phyloP scores from a whole-genome alignment of 352 stramenopile genomes.

The Blastocystis sp. region DNA sequence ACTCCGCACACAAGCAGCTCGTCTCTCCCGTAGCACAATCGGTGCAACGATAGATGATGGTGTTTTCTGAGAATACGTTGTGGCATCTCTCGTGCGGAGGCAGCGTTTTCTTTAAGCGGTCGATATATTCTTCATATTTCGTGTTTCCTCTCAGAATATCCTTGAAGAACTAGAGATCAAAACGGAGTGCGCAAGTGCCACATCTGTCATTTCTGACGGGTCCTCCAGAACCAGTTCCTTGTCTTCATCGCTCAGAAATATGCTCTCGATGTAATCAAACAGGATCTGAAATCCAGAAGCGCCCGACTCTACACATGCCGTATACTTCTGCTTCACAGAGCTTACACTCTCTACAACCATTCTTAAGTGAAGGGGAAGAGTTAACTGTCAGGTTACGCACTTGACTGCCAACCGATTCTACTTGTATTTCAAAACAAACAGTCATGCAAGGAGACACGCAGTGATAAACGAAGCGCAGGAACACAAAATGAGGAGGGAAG shows the following conservation, averaged over 20 bases:
- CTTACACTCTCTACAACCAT: no score
- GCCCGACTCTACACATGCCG: neutral
- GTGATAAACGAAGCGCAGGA: neutral
- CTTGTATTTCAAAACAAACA: neutral
- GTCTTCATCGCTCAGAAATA: neutral
- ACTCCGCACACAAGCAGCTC: slow-evolving; percentile 71
- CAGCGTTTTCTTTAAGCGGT: neutral
- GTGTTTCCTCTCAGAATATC: neutral
- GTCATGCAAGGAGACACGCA: neutral
- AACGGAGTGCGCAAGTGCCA: neutral
- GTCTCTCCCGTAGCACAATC: slow-evolving; percentile 70
- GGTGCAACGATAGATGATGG: slow-evolving; percentile 69
- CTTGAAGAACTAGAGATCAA: slow-evolving; percentile 35
- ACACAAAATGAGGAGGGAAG: neutral
- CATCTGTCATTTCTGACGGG: neutral
- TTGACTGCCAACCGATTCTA: neutral
- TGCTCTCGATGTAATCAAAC: neutral
- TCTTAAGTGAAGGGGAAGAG: neutral
- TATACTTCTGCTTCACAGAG: no score
- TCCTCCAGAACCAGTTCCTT: neutral
- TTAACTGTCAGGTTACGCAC: neutral
- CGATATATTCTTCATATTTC: slow-evolving; percentile 46
- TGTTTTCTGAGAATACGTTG: slow-evolving; percentile 70
- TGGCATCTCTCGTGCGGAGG: slow-evolving; percentile 66
- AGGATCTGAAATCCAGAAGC: neutral